A percentile compares a stretch with the other conserved stretches of the same genome.
Evolutionary conservation across 164 flowering plant genomes (phyloP).

Genomic region (Vitis riparia): DNA sequence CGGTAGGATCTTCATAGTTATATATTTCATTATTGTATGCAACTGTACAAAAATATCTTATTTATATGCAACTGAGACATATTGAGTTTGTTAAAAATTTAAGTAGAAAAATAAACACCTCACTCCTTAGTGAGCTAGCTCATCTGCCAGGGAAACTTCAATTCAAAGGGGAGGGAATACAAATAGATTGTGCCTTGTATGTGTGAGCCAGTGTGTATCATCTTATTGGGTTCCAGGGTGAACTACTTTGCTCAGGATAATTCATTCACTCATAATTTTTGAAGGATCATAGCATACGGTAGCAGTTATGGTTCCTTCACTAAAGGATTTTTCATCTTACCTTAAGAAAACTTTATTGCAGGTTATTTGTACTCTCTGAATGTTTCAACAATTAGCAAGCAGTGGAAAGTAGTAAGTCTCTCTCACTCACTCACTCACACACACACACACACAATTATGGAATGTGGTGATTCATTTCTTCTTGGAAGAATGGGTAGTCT

Average conservation of each 20-base stretch:
- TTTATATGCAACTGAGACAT: too few relatives aligned
- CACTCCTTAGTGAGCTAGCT: too few relatives aligned
- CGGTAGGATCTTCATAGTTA: slow-evolving; percentile 44
- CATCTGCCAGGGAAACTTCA: not conserved
- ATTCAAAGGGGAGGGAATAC: not conserved
- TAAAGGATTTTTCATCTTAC: not conserved
- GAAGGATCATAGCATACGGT: not conserved
- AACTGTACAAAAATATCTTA: not conserved
- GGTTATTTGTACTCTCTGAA: slow-evolving; percentile 83
- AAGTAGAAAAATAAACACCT: not conserved
- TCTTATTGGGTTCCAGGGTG: not conserved
- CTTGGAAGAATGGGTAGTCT: not conserved
- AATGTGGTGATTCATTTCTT: not conserved
- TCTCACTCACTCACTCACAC: slow-evolving; percentile 3
- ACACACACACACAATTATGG: not conserved
- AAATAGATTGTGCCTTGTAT: not conserved
- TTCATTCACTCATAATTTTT: not conserved
- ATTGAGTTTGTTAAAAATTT: too few relatives aligned
- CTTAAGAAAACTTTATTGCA: slow-evolving; percentile 32
- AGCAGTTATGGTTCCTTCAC: not conserved
- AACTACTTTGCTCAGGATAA: not conserved
- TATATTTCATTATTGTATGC: not conserved
- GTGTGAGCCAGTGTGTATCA: not conserved
- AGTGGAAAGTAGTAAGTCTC: slow-evolving; percentile 68
- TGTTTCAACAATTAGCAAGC: slow-evolving; percentile 86